These are phyloP conservation scores for Alternaria incomplexa DNA, from an alignment of 2,329 filamentous ascomycete species.

Conservation along the genomic window DNA sequence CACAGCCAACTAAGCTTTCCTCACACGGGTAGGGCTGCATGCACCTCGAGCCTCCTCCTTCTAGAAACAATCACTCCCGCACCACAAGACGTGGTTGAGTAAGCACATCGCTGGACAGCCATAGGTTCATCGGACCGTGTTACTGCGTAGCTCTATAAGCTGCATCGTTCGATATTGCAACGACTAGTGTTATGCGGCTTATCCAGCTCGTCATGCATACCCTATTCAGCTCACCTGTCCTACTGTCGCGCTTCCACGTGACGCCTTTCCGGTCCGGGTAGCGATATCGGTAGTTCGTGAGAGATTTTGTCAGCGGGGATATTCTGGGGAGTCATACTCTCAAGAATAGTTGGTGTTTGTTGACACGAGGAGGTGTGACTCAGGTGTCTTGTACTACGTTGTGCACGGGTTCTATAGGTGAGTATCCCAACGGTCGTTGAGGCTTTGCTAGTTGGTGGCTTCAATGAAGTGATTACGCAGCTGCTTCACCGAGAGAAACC, in stretches of 20 bases:
- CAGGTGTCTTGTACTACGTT: background rate
- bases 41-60: slow-evolving; percentile 1
- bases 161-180: background rate
- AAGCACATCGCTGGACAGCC: background rate
- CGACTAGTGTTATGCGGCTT: background rate
- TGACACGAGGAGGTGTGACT: background rate
- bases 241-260: background rate
- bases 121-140: background rate
- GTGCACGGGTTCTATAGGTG: background rate
- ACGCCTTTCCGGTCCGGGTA: background rate
- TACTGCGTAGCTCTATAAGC: background rate
- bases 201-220: background rate
- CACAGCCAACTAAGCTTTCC: background rate
- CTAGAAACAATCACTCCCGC: background rate
- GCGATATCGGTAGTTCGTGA: background rate
- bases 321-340: background rate
- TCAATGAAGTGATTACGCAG: background rate
- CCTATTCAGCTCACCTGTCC: background rate
- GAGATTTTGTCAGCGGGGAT: background rate
- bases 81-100: background rate
- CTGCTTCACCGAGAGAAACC: background rate
- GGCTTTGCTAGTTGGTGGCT: background rate
- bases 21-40: background rate
- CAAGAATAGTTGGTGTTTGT: background rate
- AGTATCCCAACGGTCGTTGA: background rate